Percentiles rank a stretch among this genome's conserved stretches.
Evolutionary conservation across 352 stramenopile genomes (phyloP).

Genomic region (Phytophthora brassicae): DNA sequence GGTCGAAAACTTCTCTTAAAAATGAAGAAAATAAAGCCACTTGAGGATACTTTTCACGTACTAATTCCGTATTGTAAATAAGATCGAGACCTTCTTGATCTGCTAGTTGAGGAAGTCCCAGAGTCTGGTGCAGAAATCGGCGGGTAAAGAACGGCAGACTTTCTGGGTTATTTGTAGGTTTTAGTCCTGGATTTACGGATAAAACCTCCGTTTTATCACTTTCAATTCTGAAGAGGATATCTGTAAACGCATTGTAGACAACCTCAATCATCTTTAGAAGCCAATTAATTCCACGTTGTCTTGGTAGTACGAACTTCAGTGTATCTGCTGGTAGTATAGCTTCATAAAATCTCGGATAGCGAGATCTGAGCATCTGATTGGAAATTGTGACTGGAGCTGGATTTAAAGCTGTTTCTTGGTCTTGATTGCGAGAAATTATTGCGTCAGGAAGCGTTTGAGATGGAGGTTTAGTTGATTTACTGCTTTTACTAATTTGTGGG

Average conservation of each 20-base stretch:
- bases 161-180: not conserved
- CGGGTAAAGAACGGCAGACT: constrained; percentile 56
- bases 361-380: constrained; percentile 33
- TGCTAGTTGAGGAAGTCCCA: constrained; percentile 55
- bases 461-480: constrained; percentile 12
- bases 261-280: constrained; percentile 63
- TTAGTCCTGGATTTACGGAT: not conserved
- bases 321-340: constrained; percentile 26
- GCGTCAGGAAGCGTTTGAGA: constrained; percentile 5
- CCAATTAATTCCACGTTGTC: constrained; percentile 59
- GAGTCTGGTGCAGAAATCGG: constrained; percentile 46
- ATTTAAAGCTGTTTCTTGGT: constrained; percentile 10
- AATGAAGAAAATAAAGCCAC: constrained; percentile 64
- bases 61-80: constrained; percentile 63
- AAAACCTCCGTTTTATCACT: not conserved
- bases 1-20: constrained; percentile 66
- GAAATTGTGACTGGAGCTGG: constrained; percentile 20
- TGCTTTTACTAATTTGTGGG: constrained; percentile 1
- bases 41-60: constrained; percentile 46
- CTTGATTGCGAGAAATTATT: constrained; percentile 23
- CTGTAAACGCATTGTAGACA: constrained; percentile 58
- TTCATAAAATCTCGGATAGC: constrained; percentile 58
- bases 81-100: constrained; percentile 78
- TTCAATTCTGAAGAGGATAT: constrained; percentile 26
- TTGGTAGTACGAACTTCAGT: constrained; percentile 17